Base-by-base conservation (phyloP, 257 asterid species). In the Eustoma russellianum region DNA sequence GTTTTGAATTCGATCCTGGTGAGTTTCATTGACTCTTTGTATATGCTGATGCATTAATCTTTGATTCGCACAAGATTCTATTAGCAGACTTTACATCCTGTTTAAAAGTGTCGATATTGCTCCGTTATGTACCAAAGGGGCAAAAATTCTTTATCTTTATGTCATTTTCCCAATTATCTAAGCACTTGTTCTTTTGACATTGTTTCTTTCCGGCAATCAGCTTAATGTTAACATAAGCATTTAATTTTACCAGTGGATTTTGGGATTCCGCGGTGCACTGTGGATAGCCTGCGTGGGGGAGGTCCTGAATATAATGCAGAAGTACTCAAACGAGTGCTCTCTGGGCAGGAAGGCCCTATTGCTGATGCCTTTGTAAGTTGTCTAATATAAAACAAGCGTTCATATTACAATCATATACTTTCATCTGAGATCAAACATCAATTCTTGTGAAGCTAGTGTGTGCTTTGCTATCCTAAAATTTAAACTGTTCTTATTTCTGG, bases 281-380 rank as follows among this genome's bases (percentile, higher is more conserved):
- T 83, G 51, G 73, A 45, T 41, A 77, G 72, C 56, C 51, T 86
- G 50, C 61, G 61, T 68, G 94, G 95, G 9, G 94, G 95, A 53
- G 80, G 56, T 52, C 91, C 95, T 0, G 64, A 62, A 52, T 83
- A 75, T 57, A 86, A 86, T 1, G 94, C 95, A 6, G 70, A 61
- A 68, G 73, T 66, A 18, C 61, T 86, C 5, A 75, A 61, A 63
- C 75, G 73, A 5, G 94, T 79, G 51, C 71, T 86, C 38, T 60
- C 77, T 2, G 43, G 13, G n/a, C 86, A 83, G 68, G 69, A 70
- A 57, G 94, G 95, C 47, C 69, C 88, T 43, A 70, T 81, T 40
- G 94, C 86, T 33, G 92, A 83, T 73, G 94, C 95, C 47, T 40
- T 86, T 38, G 95, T 86, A 62, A 67, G 86, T 73, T 38, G 6